A percentile compares a stretch with the other conserved stretches of the same genome.
These are phyloP conservation scores for Penicillium capsulatum DNA, from an alignment of 2,329 filamentous ascomycete genomes.

Conservation along the genomic window DNA sequence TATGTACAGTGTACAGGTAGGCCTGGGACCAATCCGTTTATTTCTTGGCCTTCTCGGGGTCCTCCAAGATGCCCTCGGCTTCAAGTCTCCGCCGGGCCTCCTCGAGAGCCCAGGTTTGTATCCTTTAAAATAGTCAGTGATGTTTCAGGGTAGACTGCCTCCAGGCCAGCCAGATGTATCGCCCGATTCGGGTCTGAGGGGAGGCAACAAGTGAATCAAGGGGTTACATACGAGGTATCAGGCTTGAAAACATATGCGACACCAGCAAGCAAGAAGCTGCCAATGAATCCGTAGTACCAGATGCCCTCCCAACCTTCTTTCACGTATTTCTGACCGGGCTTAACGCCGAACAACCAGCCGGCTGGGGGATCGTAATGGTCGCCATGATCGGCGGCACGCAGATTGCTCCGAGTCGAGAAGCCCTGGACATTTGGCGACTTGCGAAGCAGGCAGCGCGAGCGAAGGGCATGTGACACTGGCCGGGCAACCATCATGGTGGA, in stretches of 20 bases:
- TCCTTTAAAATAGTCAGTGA: constrained; percentile 54
- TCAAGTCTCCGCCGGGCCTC: constrained; percentile 94
- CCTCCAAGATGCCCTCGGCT: constrained; percentile 86
- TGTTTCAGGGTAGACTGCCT: neutral
- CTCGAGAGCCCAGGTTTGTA: constrained; percentile 98
- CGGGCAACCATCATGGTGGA: constrained; percentile 38
- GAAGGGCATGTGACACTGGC: constrained; percentile 37
- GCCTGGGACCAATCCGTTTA: constrained; percentile 21
- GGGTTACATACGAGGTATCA: constrained; percentile 82
- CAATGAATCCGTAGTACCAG: constrained; percentile 80
- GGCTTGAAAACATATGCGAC: constrained; percentile 94
- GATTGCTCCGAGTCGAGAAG: constrained; percentile 41
- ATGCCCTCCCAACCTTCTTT: constrained; percentile 94
- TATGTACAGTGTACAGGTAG: constrained; percentile 43
- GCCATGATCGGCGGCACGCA: constrained; percentile 55
- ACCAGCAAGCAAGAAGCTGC: constrained; percentile 66
- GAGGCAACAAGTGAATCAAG: neutral
- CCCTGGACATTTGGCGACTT: constrained; percentile 33
- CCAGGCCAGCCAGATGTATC: too few relatives aligned
- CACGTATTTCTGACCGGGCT: constrained; percentile 91
- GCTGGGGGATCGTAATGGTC: constrained; percentile 82
- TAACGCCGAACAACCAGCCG: constrained; percentile 91
- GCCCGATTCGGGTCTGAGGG: too few relatives aligned
- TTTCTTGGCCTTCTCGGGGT: constrained; percentile 60
- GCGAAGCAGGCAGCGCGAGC: constrained; percentile 39